phyloP scores from a whole-genome alignment of 495 filamentous ascomycete genomes.

The Penicillium silybi region DNA sequence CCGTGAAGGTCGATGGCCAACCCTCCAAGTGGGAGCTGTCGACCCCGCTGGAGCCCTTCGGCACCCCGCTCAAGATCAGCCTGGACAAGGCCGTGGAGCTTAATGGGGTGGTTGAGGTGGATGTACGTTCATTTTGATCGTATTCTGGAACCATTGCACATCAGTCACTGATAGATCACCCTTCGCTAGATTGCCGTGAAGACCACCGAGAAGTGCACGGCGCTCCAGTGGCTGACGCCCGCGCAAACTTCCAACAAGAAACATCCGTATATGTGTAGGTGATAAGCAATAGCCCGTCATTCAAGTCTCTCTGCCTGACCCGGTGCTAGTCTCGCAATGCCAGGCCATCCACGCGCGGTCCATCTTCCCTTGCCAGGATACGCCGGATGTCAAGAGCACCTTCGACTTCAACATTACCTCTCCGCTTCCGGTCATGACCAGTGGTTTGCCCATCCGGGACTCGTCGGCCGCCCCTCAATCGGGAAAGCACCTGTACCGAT shows the following conservation, averaged over 20 bases:
- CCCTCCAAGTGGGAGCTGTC: slow-evolving; percentile 64
- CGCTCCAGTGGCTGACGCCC: slow-evolving; percentile 87
- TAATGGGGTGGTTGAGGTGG: slow-evolving; percentile 59
- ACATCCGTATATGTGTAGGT: slow-evolving; percentile 85
- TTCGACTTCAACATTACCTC: slow-evolving; percentile 85
- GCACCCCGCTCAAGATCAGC: slow-evolving; percentile 70
- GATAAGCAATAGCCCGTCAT: background rate
- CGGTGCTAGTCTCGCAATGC: slow-evolving; percentile 72
- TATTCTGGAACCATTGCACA: background rate
- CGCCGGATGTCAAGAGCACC: slow-evolving; percentile 88
- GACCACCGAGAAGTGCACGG: slow-evolving; percentile 85
- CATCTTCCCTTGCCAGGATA: slow-evolving; percentile 95
- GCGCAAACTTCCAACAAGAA: slow-evolving; percentile 90
- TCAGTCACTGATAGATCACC: background rate
- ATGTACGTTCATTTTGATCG: slow-evolving; percentile 30
- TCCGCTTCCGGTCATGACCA: slow-evolving; percentile 81
- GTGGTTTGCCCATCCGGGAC: slow-evolving; percentile 65
- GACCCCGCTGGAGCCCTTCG: slow-evolving; percentile 67
- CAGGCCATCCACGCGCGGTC: slow-evolving; percentile 93
- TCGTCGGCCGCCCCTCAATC: slow-evolving; percentile 34
- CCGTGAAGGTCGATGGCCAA: slow-evolving; percentile 60
- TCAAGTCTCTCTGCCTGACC: background rate
- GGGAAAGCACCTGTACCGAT: slow-evolving; percentile 64
- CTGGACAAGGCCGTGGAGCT: slow-evolving; percentile 60
- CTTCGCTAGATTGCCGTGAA: slow-evolving; percentile 47